Evolutionary conservation across 345 rosid genomes (phyloP), one percentile per base, ranked within the genome.

Genomic region (Sonneratia alba): DNA sequence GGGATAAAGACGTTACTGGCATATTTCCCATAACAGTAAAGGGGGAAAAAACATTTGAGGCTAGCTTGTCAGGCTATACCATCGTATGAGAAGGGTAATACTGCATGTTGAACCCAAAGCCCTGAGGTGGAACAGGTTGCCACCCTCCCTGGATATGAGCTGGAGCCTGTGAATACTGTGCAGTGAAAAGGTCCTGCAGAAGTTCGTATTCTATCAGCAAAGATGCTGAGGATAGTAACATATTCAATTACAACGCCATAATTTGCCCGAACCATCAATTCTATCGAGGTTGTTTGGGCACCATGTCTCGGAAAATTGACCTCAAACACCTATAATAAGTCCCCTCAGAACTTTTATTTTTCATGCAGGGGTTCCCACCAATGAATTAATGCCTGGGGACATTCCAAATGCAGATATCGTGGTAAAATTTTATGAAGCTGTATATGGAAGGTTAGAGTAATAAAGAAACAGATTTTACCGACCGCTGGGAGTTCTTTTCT

Each of bases 401-500:
- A 2, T 40, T 40, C 43, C 1, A 40, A 6, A 38, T 11, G 21
- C 0, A 6, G 43, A 11, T 13, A 4, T 32, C 4, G 15, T 27
- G 8, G 9, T 47, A 11, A 19, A 36, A 3, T 19, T 24, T 24
- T 16, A 65, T 27, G 32, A 27, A 8, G 10, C 34, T 36, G 42
- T 36, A 66, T 10, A 13, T 38, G 22, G 24, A 66, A 36, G 24
- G 24, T 21, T 36, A 15, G 22, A 32, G 38, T 3, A 65, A 6
- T 32, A 38, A 3, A n/a, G 63, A 38, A 38, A 66, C 47, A 16
- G 27, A 36, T 64, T 77, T 48, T 47, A 73, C 71, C 75, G 76
- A 91, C 97, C 76, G 66, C 81, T 13, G 98, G 98, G 75, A 91
- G 88, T 77, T 89, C 93, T 74, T 69, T 79, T 82, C 98, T 84